These are phyloP conservation scores for Naganishia kalamii DNA, from an alignment of 768 basidiomycete genomes.

Conservation along the genomic window DNA sequence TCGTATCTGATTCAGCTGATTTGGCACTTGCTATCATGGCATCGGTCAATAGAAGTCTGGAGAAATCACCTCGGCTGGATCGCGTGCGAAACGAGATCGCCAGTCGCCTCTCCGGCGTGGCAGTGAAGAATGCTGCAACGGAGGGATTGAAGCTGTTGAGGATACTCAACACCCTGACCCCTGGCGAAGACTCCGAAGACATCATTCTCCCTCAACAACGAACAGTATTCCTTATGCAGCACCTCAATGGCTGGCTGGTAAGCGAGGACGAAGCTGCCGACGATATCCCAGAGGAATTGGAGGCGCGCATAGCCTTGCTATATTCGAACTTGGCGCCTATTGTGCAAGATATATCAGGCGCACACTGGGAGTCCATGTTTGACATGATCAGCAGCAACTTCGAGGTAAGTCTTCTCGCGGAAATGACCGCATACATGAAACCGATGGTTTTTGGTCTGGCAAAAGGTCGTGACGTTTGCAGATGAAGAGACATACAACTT, in stretches of 20 bases:
- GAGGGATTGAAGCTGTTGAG: constrained; percentile 66
- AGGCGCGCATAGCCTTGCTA: constrained; percentile 67
- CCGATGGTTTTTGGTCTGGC: background rate
- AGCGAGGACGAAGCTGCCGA: constrained; percentile 52
- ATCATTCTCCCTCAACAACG: constrained; percentile 78
- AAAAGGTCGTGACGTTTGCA: constrained; percentile 56
- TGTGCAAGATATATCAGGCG: constrained; percentile 73
- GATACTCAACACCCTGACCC: constrained; percentile 65
- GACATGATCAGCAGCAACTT: constrained; percentile 81
- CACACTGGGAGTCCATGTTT: constrained; percentile 89
- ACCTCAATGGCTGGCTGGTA: constrained; percentile 74
- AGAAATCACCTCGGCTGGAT: constrained; percentile 58
- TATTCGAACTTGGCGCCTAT: constrained; percentile 75
- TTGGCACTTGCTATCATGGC: constrained; percentile 59
- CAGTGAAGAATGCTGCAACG: constrained; percentile 57
- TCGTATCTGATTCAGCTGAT: background rate
- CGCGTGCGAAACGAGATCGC: constrained; percentile 86
- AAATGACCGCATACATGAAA: background rate
- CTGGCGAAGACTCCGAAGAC: constrained; percentile 68
- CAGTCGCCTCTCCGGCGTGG: constrained; percentile 65
- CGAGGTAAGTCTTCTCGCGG: constrained; percentile 57
- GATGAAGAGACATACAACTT: constrained; percentile 59
- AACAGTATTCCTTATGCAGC: constrained; percentile 78
- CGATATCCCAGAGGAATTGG: constrained; percentile 66
- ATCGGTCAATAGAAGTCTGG: constrained; percentile 52